Base-by-base conservation (phyloP, 129 eudicot genomes). In the Centaurea solstitialis region DNA sequence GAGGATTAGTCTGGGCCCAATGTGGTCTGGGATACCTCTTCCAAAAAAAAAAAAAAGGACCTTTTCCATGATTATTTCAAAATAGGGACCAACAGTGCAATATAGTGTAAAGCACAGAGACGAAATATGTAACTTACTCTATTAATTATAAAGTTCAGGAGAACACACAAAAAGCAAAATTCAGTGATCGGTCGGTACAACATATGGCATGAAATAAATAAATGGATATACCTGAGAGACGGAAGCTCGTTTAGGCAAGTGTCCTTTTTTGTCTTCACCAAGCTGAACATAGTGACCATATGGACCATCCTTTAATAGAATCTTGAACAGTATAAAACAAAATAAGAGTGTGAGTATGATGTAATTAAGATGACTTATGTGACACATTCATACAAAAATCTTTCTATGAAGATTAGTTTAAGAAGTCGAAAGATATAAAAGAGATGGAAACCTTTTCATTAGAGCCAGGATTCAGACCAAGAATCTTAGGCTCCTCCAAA, bases 211-310 rank as follows among this genome's bases (percentile, higher is more conserved):
- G 26, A 62, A 38, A 76, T 39, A 26, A 79, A 24, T 15, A 30
- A 76, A 24, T 1, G 7, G 38, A 78, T 84, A 11, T 80, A 95
- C 99, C 79, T 81, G 89, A 33, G 92, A 67, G 20, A 90, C 82
- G 15, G 97, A 87, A 47, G 97, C 90, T 81, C 99, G 89, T 87
- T 96, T 96, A 71, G 98, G 98, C 50, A 78, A 68, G 77, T 91
- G 87, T 28, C 99, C 99, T 75, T 88, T 89, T 78, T 89, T 89
- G 87, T 96, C 97, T 80, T 93, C 99, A 67, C 99, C 99, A 80
- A 93, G 98, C 86, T 96, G 99, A 72, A 93, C 90, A 84, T 96
- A 96, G 82, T 77, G 77, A 80, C 99, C 99, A 67, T 89, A 96
- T n/a, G 99, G 99, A 62, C 99, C 99, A 78, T 80, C 83, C 89